phyloP scores from a whole-genome alignment of 441 rosid species.

The Brassica hybrid region DNA sequence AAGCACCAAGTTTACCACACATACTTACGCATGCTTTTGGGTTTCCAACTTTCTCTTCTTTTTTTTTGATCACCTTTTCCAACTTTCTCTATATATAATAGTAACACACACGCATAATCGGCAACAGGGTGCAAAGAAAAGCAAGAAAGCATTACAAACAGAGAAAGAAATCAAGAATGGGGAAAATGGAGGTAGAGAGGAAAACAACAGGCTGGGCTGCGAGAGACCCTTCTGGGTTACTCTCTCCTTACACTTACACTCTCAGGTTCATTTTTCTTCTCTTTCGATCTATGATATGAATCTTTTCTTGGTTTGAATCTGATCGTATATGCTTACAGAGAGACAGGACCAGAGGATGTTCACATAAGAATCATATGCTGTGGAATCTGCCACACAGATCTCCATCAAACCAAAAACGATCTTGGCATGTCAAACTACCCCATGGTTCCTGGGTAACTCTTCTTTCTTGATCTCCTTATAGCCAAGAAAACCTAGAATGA shows the following conservation, averaged over 20 bases:
- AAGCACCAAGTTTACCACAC: constrained; percentile 15
- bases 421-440: constrained; percentile 74
- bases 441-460: constrained; percentile 73
- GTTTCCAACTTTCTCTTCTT: constrained; percentile 14
- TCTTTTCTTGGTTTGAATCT: neutral
- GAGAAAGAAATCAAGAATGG: constrained; percentile 48
- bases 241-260: constrained; percentile 75
- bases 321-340: constrained; percentile 42
- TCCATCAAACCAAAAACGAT: constrained; percentile 67
- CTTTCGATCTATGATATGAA: neutral
- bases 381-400: constrained; percentile 72
- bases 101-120: neutral
- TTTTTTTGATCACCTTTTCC: no score
- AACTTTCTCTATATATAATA: neutral
- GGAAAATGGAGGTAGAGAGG: constrained; percentile 57
- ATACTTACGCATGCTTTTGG: constrained; percentile 31
- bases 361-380: constrained; percentile 53
- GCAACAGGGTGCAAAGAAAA: neutral
- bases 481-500: neutral
- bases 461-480: neutral
- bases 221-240: constrained; percentile 70
- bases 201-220: constrained; percentile 85
- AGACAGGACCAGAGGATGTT: constrained; percentile 67
- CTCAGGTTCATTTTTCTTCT: constrained; percentile 57
- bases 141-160: neutral